These are phyloP conservation scores for Irpex rosettiformis DNA, from an alignment of 1,284 basidiomycete species.

Conservation along the genomic window DNA sequence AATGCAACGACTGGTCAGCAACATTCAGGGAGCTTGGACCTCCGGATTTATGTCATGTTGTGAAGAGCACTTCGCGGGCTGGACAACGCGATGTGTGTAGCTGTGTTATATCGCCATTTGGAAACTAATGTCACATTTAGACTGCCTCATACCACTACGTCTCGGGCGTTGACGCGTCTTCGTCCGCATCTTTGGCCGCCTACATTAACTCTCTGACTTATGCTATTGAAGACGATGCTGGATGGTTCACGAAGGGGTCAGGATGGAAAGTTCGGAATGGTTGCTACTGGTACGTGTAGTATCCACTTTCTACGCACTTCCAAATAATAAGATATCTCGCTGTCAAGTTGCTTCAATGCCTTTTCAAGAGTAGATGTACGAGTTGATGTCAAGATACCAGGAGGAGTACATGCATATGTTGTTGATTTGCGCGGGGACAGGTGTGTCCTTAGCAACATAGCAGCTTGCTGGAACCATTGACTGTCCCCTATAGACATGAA, in stretches of 20 bases:
- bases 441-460: slow-evolving; percentile 41
- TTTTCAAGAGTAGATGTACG: slow-evolving; percentile 96
- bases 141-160: slow-evolving; percentile 93
- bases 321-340: neutral
- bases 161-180: slow-evolving; percentile 96
- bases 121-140: slow-evolving; percentile 36
- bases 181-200: slow-evolving; percentile 94
- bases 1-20: slow-evolving; percentile 41
- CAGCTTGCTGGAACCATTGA: neutral
- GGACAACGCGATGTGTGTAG: slow-evolving; percentile 80
- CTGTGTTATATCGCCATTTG: slow-evolving; percentile 4
- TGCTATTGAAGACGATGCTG: slow-evolving; percentile 85
- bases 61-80: slow-evolving; percentile 85
- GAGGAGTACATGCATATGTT: slow-evolving; percentile 93
- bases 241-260: slow-evolving; percentile 88
- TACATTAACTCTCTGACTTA: slow-evolving; percentile 98
- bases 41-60: slow-evolving; percentile 94
- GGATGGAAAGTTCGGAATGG: slow-evolving; percentile 95
- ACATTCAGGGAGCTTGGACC: slow-evolving; percentile 97
- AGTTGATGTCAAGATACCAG: slow-evolving; percentile 98
- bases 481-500: slow-evolving; percentile 67
- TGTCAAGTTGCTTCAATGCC: slow-evolving; percentile 89
- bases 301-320: neutral
- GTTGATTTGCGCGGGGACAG: slow-evolving; percentile 93
- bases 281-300: slow-evolving; percentile 78